Conservation (phyloP, 306 rosid genomes). For the Quercus suber region DNA sequence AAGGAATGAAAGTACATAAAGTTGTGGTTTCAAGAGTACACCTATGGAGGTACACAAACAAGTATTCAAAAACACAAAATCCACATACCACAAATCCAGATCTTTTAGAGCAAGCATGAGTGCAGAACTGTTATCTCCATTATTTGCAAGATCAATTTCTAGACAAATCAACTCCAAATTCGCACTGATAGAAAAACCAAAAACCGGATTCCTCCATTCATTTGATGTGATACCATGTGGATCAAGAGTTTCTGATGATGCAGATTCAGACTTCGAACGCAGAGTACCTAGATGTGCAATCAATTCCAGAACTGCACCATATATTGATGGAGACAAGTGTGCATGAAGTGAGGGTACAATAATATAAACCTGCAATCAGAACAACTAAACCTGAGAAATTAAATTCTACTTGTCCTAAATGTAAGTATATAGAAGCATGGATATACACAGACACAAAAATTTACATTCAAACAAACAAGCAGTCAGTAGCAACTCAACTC, state of each 20-base stretch:
- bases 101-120: slow-evolving; percentile 50
- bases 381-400: slow-evolving; percentile 13
- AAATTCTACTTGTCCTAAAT: neutral
- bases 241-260: slow-evolving; percentile 24
- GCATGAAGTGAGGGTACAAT: slow-evolving; percentile 45
- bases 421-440: neutral
- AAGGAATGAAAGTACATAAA: neutral
- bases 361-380: slow-evolving; percentile 58
- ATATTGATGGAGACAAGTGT: slow-evolving; percentile 64
- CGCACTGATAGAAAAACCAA: slow-evolving; percentile 43
- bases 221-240: slow-evolving; percentile 22
- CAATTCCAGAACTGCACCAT: slow-evolving; percentile 55
- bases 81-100: slow-evolving; percentile 45
- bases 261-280: slow-evolving; percentile 33
- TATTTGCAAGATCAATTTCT: slow-evolving; percentile 61
- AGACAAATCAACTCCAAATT: slow-evolving; percentile 48
- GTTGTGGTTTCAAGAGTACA: neutral
- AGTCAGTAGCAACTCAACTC: neutral
- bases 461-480: neutral
- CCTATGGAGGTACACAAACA: neutral
- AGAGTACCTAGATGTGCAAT: slow-evolving; percentile 26
- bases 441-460: neutral
- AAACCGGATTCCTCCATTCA: slow-evolving; percentile 29
- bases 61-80: neutral
- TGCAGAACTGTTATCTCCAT: slow-evolving; percentile 45